phyloP scores from a whole-genome alignment of 345 rosid species.

The Dovyalis caffra region DNA sequence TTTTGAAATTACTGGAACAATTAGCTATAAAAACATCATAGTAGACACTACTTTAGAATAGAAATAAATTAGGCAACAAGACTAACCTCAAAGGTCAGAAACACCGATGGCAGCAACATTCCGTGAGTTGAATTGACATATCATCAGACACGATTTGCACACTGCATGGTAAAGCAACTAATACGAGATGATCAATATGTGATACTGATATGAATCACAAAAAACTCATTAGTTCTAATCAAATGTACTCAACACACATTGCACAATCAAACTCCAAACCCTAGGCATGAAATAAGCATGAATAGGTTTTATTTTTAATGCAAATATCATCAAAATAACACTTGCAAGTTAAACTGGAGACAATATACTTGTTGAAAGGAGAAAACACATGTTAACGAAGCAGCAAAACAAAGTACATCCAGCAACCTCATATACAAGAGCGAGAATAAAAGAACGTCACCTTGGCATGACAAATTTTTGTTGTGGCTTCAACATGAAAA shows the following conservation, averaged over 20 bases:
- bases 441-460: slow-evolving; percentile 20
- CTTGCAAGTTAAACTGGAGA: too few relatives aligned
- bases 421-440: background rate
- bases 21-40: background rate
- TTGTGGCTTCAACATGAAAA: slow-evolving; percentile 55
- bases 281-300: too few relatives aligned
- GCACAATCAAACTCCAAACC: background rate
- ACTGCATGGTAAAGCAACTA: slow-evolving; percentile 34
- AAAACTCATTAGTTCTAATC: background rate
- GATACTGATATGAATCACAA: background rate
- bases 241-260: background rate
- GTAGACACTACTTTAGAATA: background rate
- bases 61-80: background rate
- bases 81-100: slow-evolving; percentile 32
- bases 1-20: background rate
- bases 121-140: slow-evolving; percentile 11
- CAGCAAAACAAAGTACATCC: background rate
- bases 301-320: too few relatives aligned
- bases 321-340: too few relatives aligned
- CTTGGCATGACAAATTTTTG: slow-evolving; percentile 57
- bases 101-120: slow-evolving; percentile 6
- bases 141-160: slow-evolving; percentile 28
- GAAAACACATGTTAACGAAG: too few relatives aligned
- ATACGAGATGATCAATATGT: background rate
- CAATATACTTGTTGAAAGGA: too few relatives aligned